Conservation (phyloP, 1,284 basidiomycete species). For the Boletus subluridellus region DNA sequence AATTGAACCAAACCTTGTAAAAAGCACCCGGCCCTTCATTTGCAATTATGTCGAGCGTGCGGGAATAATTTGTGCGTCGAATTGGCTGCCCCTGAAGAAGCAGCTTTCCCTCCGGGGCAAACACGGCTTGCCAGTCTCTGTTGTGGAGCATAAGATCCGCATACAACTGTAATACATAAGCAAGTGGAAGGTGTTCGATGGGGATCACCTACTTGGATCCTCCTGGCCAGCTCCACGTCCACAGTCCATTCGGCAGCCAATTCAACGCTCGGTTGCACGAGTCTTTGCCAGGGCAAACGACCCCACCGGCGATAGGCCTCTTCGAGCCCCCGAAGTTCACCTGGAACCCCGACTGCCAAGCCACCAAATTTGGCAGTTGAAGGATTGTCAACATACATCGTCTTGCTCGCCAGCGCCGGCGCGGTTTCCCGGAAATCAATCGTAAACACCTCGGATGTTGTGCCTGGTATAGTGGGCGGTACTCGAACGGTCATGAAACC, state of each 20-base stretch:
- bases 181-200: slow-evolving; percentile 8
- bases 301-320: slow-evolving; percentile 82
- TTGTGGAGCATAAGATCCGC: slow-evolving; percentile 67
- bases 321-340: slow-evolving; percentile 81
- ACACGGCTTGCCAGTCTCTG: slow-evolving; percentile 75
- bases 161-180: slow-evolving; percentile 40
- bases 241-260: slow-evolving; percentile 79
- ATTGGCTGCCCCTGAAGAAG: slow-evolving; percentile 75
- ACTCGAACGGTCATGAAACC: slow-evolving; percentile 89
- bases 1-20: slow-evolving; percentile 54
- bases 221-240: slow-evolving; percentile 65
- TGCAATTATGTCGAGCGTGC: slow-evolving; percentile 64
- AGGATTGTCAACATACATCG: slow-evolving; percentile 68
- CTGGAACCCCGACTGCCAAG: slow-evolving; percentile 79
- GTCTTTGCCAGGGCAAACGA: slow-evolving; percentile 67
- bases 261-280: slow-evolving; percentile 73
- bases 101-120: slow-evolving; percentile 73
- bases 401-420: slow-evolving; percentile 64
- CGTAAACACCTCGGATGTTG: slow-evolving; percentile 60
- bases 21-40: slow-evolving; percentile 69
- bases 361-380: slow-evolving; percentile 67
- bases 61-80: slow-evolving; percentile 63
- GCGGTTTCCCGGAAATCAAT: slow-evolving; percentile 90
- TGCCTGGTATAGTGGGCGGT: slow-evolving; percentile 48
- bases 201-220: slow-evolving; percentile 59